Evolutionary conservation across 2,329 filamentous ascomycete species (phyloP).

Genomic region (Zalaria obscura): DNA sequence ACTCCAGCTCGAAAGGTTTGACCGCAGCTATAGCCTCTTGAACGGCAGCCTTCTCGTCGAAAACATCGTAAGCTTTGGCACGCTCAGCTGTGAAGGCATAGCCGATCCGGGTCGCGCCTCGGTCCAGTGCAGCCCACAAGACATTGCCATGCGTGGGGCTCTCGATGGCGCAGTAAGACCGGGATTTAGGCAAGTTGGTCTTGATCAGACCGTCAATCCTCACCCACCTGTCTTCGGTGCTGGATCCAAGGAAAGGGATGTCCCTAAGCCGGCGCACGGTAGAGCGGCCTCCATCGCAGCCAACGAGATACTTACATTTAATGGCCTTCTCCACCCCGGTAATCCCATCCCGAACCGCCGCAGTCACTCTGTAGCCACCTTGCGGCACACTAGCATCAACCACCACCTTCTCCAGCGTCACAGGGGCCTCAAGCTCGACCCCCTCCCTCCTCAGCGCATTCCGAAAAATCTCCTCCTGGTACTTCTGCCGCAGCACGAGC

Average conservation of each 20-base stretch:
- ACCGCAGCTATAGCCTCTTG: conserved; percentile 25
- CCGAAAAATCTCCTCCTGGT: conserved; percentile 39
- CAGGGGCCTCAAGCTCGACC: conserved; percentile 20
- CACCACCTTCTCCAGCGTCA: conserved; percentile 23
- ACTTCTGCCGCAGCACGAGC: conserved; percentile 41
- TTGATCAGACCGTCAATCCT: conserved; percentile 36
- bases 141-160: conserved; percentile 40
- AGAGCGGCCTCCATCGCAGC: conserved; percentile 37
- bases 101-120: conserved; percentile 39
- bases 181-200: conserved; percentile 34
- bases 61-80: conserved; percentile 8
- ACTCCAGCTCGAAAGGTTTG: conserved; percentile 24
- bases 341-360: background rate
- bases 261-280: conserved; percentile 32
- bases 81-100: conserved; percentile 33
- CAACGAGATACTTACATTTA: conserved; percentile 30
- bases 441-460: conserved; percentile 23
- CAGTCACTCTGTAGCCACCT: conserved; percentile 14
- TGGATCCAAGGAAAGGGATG: conserved; percentile 36
- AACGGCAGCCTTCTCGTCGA: conserved; percentile 15
- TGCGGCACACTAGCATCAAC: conserved; percentile 19
- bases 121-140: conserved; percentile 39
- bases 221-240: conserved; percentile 39
- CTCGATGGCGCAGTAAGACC: conserved; percentile 36
- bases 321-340: background rate